A percentile compares a stretch with the other conserved stretches of the same genome.
Evolutionary conservation across 768 basidiomycete genomes (phyloP).

Genomic region (Boletus rex-veris): DNA sequence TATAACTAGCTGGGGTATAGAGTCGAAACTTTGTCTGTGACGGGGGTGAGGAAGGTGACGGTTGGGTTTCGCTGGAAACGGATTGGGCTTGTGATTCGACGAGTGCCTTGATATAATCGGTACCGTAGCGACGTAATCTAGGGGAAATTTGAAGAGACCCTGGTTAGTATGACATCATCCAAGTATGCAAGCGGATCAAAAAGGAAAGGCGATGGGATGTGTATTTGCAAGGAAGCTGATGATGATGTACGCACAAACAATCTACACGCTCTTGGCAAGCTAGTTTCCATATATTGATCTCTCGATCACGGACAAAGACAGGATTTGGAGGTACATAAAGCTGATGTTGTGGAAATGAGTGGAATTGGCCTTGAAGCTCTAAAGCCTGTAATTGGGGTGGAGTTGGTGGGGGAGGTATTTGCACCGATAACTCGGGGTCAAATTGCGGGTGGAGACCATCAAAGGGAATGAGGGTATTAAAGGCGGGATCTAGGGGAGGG

Average conservation of each 20-base stretch:
- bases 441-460: slow-evolving; percentile 20
- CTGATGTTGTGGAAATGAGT: slow-evolving; percentile 23
- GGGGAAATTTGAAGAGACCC: neutral
- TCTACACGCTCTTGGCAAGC: slow-evolving; percentile 35
- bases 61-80: neutral
- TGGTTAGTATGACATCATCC: slow-evolving; percentile 9
- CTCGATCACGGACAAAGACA: slow-evolving; percentile 30
- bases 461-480: slow-evolving; percentile 29
- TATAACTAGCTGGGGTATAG: slow-evolving; percentile 34
- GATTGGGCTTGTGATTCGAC: slow-evolving; percentile 27
- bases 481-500: slow-evolving; percentile 16
- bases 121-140: slow-evolving; percentile 32
- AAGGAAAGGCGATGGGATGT: neutral
- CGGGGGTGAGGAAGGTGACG: neutral
- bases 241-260: slow-evolving; percentile 25
- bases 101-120: slow-evolving; percentile 33
- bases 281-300: slow-evolving; percentile 35
- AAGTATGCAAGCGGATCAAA: slow-evolving; percentile 7
- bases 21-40: slow-evolving; percentile 29
- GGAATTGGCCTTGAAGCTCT: slow-evolving; percentile 25
- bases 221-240: slow-evolving; percentile 3
- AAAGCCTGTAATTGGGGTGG: slow-evolving; percentile 17
- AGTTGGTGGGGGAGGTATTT: slow-evolving; percentile 9
- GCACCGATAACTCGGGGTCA: slow-evolving; percentile 17
- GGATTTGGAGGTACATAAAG: slow-evolving; percentile 29